Percentiles rank a stretch among this genome's conserved stretches.
These are phyloP conservation scores for Pleurotus giganteus DNA, from an alignment of 768 basidiomycete genomes.

Conservation along the genomic window DNA sequence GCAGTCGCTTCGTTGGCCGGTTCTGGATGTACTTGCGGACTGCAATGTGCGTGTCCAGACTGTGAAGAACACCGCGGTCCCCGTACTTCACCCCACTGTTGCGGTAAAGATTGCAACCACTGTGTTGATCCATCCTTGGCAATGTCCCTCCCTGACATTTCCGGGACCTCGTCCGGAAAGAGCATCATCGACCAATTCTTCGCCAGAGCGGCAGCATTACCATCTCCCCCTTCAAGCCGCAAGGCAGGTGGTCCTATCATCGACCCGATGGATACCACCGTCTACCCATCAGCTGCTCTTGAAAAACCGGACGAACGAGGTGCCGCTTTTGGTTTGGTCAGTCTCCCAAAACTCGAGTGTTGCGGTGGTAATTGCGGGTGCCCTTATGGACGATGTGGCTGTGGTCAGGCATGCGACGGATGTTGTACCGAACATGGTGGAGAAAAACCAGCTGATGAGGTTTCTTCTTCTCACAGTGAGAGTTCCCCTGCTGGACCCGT, in stretches of 20 bases:
- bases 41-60: conserved; percentile 68
- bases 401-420: conserved; percentile 55
- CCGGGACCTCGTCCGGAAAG: neutral
- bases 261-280: conserved; percentile 48
- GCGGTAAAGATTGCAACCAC: conserved; percentile 36
- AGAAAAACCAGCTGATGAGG: neutral
- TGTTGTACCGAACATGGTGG: conserved; percentile 39
- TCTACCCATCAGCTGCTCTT: conserved; percentile 38
- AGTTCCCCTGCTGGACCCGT: neutral
- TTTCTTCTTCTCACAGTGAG: neutral
- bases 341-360: conserved; percentile 65
- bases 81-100: conserved; percentile 29
- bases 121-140: conserved; percentile 33
- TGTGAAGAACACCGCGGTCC: conserved; percentile 68
- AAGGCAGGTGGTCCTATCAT: conserved; percentile 36
- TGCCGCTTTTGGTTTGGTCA: conserved; percentile 47
- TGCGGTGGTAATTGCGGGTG: conserved; percentile 64
- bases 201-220: conserved; percentile 66
- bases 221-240: conserved; percentile 47
- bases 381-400: conserved; percentile 51
- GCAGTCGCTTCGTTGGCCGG: conserved; percentile 58
- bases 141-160: conserved; percentile 6
- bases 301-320: conserved; percentile 38
- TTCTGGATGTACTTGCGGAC: conserved; percentile 71
- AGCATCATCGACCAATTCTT: conserved; percentile 63